Evolutionary conservation across 2,329 filamentous ascomycete genomes (phyloP).

Genomic region (Neonectria magnoliae): DNA sequence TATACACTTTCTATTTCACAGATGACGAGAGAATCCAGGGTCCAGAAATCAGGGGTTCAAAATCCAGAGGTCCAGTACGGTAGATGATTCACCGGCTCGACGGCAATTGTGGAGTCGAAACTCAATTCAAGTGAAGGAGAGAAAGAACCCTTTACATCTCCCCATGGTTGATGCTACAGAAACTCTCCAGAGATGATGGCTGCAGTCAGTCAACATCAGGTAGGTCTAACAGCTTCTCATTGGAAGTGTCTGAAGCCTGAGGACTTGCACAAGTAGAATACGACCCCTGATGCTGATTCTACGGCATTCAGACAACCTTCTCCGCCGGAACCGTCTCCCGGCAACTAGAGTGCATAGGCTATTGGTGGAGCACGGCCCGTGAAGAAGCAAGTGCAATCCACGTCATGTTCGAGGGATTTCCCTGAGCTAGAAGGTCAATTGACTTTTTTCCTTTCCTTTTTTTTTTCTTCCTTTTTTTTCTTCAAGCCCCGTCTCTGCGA

Average conservation of each 20-base stretch:
- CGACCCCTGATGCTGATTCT: background rate
- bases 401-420: too few relatives aligned
- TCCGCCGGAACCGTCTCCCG: too few relatives aligned
- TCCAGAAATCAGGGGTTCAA: background rate
- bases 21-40: background rate
- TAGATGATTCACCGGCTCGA: background rate
- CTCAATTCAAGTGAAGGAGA: background rate
- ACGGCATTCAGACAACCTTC: background rate
- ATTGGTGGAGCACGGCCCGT: background rate
- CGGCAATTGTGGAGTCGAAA: background rate
- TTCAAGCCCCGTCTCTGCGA: too few relatives aligned
- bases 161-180: too few relatives aligned
- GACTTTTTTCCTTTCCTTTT: too few relatives aligned
- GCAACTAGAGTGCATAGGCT: background rate
- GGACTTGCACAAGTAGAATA: background rate
- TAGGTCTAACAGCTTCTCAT: background rate
- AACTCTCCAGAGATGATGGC: too few relatives aligned
- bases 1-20: constrained; percentile 12
- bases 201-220: background rate
- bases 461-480: too few relatives aligned
- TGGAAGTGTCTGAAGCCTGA: background rate
- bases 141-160: background rate
- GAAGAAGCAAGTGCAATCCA: too few relatives aligned
- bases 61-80: background rate
- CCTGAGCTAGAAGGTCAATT: too few relatives aligned